phyloP scores from a whole-genome alignment of 495 filamentous ascomycete genomes.

The Penicillium fimorum region DNA sequence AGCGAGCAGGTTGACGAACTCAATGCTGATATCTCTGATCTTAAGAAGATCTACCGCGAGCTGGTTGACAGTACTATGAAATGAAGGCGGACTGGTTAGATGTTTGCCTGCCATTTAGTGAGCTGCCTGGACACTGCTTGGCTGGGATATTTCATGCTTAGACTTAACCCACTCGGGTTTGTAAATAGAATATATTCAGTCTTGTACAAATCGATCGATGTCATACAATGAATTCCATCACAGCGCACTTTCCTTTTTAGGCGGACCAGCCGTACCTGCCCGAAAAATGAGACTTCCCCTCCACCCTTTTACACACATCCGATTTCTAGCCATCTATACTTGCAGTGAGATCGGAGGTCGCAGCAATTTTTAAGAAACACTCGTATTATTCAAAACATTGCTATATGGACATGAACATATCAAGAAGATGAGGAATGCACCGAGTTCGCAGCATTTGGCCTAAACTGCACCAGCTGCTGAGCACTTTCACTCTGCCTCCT shows the following conservation, averaged over 20 bases:
- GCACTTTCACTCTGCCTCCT: constrained; percentile 6
- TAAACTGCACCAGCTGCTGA: constrained; percentile 10
- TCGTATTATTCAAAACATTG: too few species aligned
- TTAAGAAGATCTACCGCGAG: constrained; percentile 94
- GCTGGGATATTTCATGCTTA: neutral
- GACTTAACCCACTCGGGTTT: neutral
- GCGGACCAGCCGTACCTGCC: neutral
- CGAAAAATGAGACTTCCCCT: too few species aligned
- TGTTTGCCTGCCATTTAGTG: neutral
- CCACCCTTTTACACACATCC: too few species aligned
- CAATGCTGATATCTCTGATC: constrained; percentile 79
- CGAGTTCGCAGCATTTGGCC: neutral
- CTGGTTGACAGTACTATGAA: constrained; percentile 81
- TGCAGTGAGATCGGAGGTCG: too few species aligned
- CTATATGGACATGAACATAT: neutral
- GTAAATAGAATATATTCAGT: constrained; percentile 10
- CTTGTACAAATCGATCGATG: neutral
- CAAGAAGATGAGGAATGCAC: neutral
- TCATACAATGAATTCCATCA: neutral
- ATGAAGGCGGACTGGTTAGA: constrained; percentile 32
- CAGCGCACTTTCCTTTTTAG: neutral
- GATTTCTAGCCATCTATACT: too few species aligned
- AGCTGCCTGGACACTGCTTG: neutral
- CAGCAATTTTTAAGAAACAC: too few species aligned
- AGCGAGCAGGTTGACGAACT: constrained; percentile 92